Conservation (phyloP, 768 basidiomycete species). For the Cubamyces lactineus region DNA sequence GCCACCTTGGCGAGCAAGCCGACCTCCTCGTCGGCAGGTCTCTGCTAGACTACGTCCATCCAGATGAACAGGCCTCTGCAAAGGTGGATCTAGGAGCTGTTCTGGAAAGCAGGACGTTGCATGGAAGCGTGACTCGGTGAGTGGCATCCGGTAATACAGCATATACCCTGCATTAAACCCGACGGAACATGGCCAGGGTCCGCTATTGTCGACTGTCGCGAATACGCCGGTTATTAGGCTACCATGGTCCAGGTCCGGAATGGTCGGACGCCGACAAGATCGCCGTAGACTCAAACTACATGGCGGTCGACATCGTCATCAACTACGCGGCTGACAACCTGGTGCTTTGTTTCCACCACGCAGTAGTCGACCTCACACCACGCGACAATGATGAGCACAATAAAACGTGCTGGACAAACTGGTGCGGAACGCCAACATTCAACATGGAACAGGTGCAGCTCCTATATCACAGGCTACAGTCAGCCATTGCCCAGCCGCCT, state of each 20-base stretch:
- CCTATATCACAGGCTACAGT: constrained; percentile 61
- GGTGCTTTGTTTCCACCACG: constrained; percentile 88
- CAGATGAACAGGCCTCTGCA: constrained; percentile 79
- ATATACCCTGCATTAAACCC: constrained; percentile 28
- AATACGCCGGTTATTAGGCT: constrained; percentile 74
- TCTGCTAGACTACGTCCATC: constrained; percentile 79
- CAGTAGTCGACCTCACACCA: constrained; percentile 69
- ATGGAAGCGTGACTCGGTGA: constrained; percentile 83
- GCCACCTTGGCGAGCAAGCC: constrained; percentile 74
- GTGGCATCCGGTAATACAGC: constrained; percentile 29
- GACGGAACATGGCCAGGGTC: constrained; percentile 51
- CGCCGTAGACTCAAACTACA: constrained; percentile 71
- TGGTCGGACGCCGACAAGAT: constrained; percentile 74
- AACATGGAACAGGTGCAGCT: constrained; percentile 56
- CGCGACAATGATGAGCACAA: constrained; percentile 75
- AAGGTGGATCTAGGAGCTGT: constrained; percentile 74
- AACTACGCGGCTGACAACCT: constrained; percentile 88
- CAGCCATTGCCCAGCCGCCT: constrained; percentile 53
- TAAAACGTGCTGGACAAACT: constrained; percentile 83
- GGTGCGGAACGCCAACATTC: constrained; percentile 82
- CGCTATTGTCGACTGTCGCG: constrained; percentile 77
- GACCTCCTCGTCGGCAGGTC: constrained; percentile 69
- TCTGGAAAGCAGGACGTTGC: constrained; percentile 71
- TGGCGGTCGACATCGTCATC: constrained; percentile 88
- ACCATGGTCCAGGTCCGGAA: constrained; percentile 52